These are phyloP conservation scores for Sphagnum magellanicum DNA, from an alignment of 228 moss, liverwort and hornwort species.

Conservation along the genomic window DNA sequence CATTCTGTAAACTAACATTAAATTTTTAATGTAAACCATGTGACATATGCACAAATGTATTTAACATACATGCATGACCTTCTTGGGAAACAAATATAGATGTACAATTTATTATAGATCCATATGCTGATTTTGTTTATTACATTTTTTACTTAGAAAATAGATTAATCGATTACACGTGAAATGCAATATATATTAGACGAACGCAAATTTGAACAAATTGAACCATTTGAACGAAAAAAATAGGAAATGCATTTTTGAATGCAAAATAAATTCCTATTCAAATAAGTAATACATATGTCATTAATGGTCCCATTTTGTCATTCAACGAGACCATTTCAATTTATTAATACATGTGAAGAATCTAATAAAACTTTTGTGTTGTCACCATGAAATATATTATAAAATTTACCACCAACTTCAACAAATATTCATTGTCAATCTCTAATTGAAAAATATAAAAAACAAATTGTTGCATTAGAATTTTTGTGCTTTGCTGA, in stretches of 20 bases:
- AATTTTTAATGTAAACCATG: not conserved
- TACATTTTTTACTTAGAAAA: not conserved
- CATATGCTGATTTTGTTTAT: not conserved
- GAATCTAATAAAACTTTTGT: not conserved
- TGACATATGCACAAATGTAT: conserved; percentile 2
- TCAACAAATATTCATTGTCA: not conserved
- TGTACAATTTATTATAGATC: not conserved
- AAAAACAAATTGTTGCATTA: not conserved
- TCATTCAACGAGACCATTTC: not conserved
- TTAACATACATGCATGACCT: not conserved
- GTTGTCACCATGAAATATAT: not conserved
- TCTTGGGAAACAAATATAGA: not conserved
- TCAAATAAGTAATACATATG: not conserved
- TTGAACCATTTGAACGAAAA: not conserved
- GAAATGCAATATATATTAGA: not conserved
- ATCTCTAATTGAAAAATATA: not conserved
- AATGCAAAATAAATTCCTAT: conserved; percentile 2
- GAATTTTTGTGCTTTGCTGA: not conserved
- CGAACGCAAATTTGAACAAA: not conserved
- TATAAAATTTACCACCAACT: not conserved
- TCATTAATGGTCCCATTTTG: not conserved
- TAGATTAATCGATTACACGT: not conserved
- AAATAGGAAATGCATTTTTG: conserved; percentile 2
- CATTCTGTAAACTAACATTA: not conserved
- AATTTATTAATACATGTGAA: not conserved